Conservation (phyloP, 495 filamentous ascomycete genomes). For the Collariella sp. region DNA sequence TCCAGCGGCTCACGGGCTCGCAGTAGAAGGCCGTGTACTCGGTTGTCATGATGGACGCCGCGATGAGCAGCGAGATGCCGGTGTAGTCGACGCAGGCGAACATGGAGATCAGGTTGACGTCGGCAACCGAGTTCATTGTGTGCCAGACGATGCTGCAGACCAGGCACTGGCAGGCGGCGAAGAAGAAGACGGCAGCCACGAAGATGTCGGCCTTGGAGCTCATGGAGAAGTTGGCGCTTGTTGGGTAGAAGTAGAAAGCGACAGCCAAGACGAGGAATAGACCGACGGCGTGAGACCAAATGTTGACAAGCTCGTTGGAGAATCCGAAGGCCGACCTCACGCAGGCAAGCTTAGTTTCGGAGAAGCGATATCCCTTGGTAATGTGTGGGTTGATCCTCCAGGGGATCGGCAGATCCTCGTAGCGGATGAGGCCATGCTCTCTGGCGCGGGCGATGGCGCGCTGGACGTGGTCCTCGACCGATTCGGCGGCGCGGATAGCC, state of each 20-base stretch:
- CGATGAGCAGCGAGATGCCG: slow-evolving; percentile 92
- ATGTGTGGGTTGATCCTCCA: slow-evolving; percentile 97
- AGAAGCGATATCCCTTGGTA: slow-evolving; percentile 83
- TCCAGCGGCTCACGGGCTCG: slow-evolving; percentile 78
- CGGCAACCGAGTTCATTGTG: slow-evolving; percentile 92
- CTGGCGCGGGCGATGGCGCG: slow-evolving; percentile 67
- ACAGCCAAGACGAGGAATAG: slow-evolving; percentile 78
- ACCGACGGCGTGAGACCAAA: slow-evolving; percentile 91
- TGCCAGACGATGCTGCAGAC: slow-evolving; percentile 96
- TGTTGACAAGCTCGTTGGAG: slow-evolving; percentile 93
- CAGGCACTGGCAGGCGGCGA: slow-evolving; percentile 91
- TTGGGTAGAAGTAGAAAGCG: slow-evolving; percentile 95
- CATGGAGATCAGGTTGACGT: slow-evolving; percentile 80
- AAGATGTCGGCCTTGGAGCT: slow-evolving; percentile 81
- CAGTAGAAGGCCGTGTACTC: slow-evolving; percentile 99
- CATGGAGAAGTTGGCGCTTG: slow-evolving; percentile 70
- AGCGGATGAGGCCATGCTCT: slow-evolving; percentile 74
- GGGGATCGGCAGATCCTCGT: slow-evolving; percentile 81
- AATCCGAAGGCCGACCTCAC: slow-evolving; percentile 70
- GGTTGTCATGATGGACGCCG: slow-evolving; percentile 93
- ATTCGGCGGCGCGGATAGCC: slow-evolving; percentile 67
- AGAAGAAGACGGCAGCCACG: slow-evolving; percentile 91
- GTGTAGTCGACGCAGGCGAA: slow-evolving; percentile 99
- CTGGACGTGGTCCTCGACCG: slow-evolving; percentile 71
- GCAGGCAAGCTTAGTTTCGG: slow-evolving; percentile 77